Evolutionary conservation across 257 asterid species (phyloP).

Genomic region (Misopates orontium): DNA sequence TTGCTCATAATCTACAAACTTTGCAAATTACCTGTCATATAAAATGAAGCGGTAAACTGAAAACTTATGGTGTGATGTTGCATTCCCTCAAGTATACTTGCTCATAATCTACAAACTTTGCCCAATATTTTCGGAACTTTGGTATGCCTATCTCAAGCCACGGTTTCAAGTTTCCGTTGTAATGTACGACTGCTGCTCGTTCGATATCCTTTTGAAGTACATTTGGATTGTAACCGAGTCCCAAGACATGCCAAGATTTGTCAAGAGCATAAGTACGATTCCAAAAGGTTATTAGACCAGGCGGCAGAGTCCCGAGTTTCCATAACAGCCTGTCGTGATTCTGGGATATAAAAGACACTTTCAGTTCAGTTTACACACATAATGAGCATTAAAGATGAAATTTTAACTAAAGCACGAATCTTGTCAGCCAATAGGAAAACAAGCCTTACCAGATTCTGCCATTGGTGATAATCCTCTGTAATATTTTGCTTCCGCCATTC

Average conservation of each 20-base stretch:
- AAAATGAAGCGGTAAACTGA: background rate
- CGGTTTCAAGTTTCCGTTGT: slow-evolving; percentile 89
- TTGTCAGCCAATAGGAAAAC: background rate
- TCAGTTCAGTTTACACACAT: background rate
- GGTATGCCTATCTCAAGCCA: slow-evolving; percentile 95
- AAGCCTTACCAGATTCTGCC: slow-evolving; percentile 83
- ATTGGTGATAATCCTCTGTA: slow-evolving; percentile 79
- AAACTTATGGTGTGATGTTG: slow-evolving; percentile 63
- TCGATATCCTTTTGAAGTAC: slow-evolving; percentile 69
- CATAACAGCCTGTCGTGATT: slow-evolving; percentile 80
- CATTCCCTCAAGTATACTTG: slow-evolving; percentile 76
- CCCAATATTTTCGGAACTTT: slow-evolving; percentile 72
- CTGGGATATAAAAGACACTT: slow-evolving; percentile 37
- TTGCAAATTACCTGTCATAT: slow-evolving; percentile 12
- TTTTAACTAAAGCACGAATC: background rate
- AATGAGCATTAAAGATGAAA: background rate
- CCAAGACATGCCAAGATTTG: slow-evolving; percentile 87
- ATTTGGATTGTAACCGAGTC: slow-evolving; percentile 85
- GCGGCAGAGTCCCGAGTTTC: slow-evolving; percentile 95
- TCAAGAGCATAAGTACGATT: slow-evolving; percentile 66
- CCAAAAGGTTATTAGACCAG: slow-evolving; percentile 93
- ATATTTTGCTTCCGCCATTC: slow-evolving; percentile 83
- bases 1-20: slow-evolving; percentile 57
- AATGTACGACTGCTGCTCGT: slow-evolving; percentile 84
- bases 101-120: slow-evolving; percentile 67